Evolutionary conservation across 2,329 filamentous ascomycete species (phyloP).

Genomic region (Paraphoma chrysanthemicola): DNA sequence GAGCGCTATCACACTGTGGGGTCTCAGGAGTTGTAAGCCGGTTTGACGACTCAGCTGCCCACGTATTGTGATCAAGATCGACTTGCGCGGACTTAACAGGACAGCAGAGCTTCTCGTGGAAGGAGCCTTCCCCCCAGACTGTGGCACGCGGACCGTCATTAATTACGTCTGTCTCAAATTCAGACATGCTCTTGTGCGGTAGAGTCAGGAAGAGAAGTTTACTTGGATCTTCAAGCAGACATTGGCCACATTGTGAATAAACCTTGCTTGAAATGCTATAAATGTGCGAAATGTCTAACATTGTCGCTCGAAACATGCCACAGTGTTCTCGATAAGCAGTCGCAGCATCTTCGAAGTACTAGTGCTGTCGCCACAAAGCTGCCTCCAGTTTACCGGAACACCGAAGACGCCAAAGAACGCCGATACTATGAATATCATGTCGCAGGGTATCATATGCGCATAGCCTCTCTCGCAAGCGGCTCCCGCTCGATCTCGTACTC

Average conservation of each 20-base stretch:
- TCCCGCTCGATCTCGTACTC: slow-evolving; percentile 78
- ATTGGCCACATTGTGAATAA: neutral
- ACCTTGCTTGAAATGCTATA: neutral
- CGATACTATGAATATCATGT: slow-evolving; percentile 15
- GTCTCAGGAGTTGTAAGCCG: neutral
- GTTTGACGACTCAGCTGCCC: neutral
- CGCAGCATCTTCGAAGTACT: neutral
- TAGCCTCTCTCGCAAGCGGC: slow-evolving; percentile 50
- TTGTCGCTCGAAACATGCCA: neutral
- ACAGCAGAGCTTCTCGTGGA: neutral
- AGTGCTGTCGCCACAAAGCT: no score
- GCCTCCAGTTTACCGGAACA: neutral
- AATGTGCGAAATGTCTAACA: neutral
- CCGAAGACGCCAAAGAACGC: slow-evolving; percentile 12
- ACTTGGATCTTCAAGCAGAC: neutral
- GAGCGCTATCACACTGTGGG: neutral
- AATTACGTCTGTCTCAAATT: neutral
- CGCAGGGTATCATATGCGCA: slow-evolving; percentile 38
- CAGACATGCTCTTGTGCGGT: no score
- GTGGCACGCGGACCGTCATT: neutral
- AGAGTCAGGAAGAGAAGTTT: neutral
- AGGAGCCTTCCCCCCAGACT: neutral
- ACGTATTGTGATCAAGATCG: neutral
- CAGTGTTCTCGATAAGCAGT: neutral
- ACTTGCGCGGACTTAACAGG: neutral